Conservation (phyloP, 2,329 filamentous ascomycete genomes). For the Apiospora saccharicola region DNA sequence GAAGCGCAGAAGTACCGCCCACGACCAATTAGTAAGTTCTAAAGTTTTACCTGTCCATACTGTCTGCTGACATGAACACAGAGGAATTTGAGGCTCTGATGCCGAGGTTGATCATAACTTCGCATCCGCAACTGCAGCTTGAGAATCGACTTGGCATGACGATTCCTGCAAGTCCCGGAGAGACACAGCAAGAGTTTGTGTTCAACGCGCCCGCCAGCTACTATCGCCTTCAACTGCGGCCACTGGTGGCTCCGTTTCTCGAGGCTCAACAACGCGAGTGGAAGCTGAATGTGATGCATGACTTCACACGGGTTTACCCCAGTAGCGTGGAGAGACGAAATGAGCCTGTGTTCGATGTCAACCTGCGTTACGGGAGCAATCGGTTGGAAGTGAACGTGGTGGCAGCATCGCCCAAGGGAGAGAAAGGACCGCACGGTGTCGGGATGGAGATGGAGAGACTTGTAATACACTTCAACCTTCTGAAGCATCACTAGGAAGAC, state of each 20-base stretch:
- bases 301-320: conserved; percentile 67
- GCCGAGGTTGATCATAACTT: conserved; percentile 38
- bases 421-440: conserved; percentile 63
- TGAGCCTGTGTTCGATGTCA: conserved; percentile 78
- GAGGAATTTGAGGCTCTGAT: conserved; percentile 41
- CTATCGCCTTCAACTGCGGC: conserved; percentile 74
- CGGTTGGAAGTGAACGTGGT: conserved; percentile 80
- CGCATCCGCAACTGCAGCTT: conserved; percentile 69
- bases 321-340: conserved; percentile 60
- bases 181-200: conserved; percentile 76
- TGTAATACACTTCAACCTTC: conserved; percentile 76
- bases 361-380: conserved; percentile 76
- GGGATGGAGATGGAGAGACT: conserved; percentile 81
- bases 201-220: conserved; percentile 73
- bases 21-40: conserved; percentile 39
- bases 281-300: conserved; percentile 77
- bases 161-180: conserved; percentile 69
- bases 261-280: conserved; percentile 71
- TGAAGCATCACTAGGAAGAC: conserved; percentile 33
- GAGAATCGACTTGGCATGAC: conserved; percentile 68
- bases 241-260: conserved; percentile 68
- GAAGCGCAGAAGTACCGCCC: conserved; percentile 43
- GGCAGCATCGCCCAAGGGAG: conserved; percentile 69
- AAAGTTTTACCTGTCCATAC: not conserved
- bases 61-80: conserved; percentile 32